Percentiles rank a stretch among this genome's conserved stretches.
phyloP scores from a whole-genome alignment of 345 rosid genomes.

The Jatropha curcas region DNA sequence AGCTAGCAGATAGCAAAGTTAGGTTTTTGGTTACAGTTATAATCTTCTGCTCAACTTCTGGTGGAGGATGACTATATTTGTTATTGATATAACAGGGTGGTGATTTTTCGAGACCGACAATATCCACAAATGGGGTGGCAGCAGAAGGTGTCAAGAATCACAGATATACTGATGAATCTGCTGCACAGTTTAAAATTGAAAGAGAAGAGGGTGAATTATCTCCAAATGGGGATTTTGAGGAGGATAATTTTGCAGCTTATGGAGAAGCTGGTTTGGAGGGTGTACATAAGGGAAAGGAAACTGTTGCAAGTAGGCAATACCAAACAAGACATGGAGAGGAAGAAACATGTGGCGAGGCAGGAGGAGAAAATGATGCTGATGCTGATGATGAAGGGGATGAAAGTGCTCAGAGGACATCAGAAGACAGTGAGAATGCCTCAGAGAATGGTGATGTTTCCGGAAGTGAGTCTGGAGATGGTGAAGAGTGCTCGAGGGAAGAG shows the following conservation, averaged over 20 bases:
- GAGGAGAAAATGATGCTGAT: conserved; percentile 70
- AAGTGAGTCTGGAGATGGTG: conserved; percentile 83
- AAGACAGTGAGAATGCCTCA: conserved; percentile 83
- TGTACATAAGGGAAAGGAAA: conserved; percentile 51
- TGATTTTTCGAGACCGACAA: conserved; percentile 42
- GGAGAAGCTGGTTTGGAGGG: conserved; percentile 63
- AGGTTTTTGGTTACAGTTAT: neutral
- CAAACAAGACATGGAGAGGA: conserved; percentile 49
- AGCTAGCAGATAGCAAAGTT: neutral
- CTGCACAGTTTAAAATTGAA: conserved; percentile 61
- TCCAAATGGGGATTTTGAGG: conserved; percentile 91
- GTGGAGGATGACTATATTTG: conserved; percentile 14
- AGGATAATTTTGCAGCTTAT: conserved; percentile 76
- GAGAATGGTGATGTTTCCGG: conserved; percentile 91
- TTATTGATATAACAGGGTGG: conserved; percentile 52
- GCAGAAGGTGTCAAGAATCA: conserved; percentile 45
- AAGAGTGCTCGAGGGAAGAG: conserved; percentile 80
- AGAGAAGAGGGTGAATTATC: conserved; percentile 99
- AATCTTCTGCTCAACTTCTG: neutral
- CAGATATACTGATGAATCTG: conserved; percentile 52
- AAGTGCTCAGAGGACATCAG: conserved; percentile 83
- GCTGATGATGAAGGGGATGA: conserved; percentile 87
- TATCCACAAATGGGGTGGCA: conserved; percentile 52
- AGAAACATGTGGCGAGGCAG: conserved; percentile 50
- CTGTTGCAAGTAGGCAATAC: conserved; percentile 46